Evolutionary conservation across 805 yeast species (phyloP).

Genomic region (Metschnikowia sp.): DNA sequence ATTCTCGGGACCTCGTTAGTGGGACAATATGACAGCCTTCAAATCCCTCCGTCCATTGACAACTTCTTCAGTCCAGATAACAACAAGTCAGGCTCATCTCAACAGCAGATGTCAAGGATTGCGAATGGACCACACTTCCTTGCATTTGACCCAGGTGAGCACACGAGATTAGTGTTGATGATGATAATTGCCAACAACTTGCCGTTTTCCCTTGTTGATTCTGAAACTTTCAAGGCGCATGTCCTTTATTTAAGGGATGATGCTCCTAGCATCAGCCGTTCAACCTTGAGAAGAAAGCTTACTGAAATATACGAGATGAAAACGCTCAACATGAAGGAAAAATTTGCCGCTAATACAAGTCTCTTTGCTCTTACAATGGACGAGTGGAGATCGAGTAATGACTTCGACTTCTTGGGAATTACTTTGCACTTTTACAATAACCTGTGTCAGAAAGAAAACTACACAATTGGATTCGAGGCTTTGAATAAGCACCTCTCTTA

Average conservation of each 20-base stretch:
- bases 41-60: no score
- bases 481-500: background rate
- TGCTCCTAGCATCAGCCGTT: slow-evolving; percentile 1
- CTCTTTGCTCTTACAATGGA: slow-evolving; percentile 1
- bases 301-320: background rate
- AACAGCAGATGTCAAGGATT: no score
- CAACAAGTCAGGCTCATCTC: no score
- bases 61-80: no score
- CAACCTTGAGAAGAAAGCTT: slow-evolving; percentile 1
- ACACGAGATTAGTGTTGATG: background rate
- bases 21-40: no score
- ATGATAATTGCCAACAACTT: background rate
- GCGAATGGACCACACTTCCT: background rate
- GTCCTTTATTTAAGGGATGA: background rate
- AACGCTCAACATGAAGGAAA: background rate
- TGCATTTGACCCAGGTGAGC: background rate
- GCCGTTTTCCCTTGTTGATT: slow-evolving; percentile 1
- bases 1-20: no score
- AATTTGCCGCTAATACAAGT: background rate
- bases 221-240: background rate
- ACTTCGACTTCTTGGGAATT: slow-evolving; percentile 1
- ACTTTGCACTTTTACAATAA: slow-evolving; percentile 2
- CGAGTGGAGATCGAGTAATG: background rate
- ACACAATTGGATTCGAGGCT: slow-evolving; percentile 2
- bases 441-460: background rate